Evolutionary conservation across 176 grass and related monocot genomes (phyloP).

Genomic region (Tillandsia fasciculata): DNA sequence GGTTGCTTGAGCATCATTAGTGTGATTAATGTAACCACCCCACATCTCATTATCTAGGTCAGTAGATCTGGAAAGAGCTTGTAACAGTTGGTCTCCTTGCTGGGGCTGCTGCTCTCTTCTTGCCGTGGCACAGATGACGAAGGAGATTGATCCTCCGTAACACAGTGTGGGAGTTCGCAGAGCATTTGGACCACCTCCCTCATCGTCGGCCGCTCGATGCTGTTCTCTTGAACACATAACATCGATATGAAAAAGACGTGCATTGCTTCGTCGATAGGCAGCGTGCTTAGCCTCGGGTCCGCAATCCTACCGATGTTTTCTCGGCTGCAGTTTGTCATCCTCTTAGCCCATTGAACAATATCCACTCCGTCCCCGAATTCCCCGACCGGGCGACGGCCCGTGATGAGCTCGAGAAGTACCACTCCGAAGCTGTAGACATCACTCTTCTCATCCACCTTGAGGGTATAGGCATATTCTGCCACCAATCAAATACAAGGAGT

Average conservation of each 20-base stretch:
- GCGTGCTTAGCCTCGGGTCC: constrained; percentile 37
- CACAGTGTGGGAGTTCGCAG: constrained; percentile 46
- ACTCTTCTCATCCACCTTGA: constrained; percentile 82
- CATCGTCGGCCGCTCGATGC: constrained; percentile 83
- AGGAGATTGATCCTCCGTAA: constrained; percentile 26
- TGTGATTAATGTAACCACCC: neutral
- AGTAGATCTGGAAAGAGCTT: constrained; percentile 82
- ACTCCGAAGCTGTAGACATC: constrained; percentile 94
- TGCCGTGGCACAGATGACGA: neutral
- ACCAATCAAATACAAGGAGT: neutral
- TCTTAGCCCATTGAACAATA: constrained; percentile 87
- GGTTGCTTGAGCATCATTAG: constrained; percentile 13
- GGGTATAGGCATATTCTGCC: constrained; percentile 87
- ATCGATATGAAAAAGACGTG: constrained; percentile 86
- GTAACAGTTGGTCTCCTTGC: constrained; percentile 50
- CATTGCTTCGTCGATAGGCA: constrained; percentile 51
- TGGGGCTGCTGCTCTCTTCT: constrained; percentile 21
- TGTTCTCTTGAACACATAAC: constrained; percentile 89
- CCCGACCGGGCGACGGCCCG: constrained; percentile 49
- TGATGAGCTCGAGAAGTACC: constrained; percentile 79
- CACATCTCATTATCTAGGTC: constrained; percentile 19
- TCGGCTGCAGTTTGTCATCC: constrained; percentile 34
- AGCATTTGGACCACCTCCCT: constrained; percentile 95
- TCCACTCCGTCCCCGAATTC: constrained; percentile 85
- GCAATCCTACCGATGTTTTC: constrained; percentile 41